These are phyloP conservation scores for Tetrahymena borealis DNA, from an alignment of 73 alveolate genomes.

Conservation along the genomic window DNA sequence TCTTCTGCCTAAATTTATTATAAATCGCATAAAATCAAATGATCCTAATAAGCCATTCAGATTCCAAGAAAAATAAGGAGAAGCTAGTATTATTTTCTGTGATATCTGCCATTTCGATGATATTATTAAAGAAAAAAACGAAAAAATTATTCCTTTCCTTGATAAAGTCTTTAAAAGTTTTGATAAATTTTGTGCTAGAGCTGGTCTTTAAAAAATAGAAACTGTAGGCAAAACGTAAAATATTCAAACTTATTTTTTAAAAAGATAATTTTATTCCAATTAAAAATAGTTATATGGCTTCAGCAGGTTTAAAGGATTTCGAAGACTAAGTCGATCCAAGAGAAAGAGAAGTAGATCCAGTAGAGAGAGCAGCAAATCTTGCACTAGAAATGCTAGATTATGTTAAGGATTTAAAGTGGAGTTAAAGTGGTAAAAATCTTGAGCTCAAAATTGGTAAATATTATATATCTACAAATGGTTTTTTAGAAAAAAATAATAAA, in stretches of 20 bases:
- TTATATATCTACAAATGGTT: not conserved
- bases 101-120: constrained; percentile 77
- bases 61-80: constrained; percentile 72
- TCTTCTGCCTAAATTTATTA: constrained; percentile 44
- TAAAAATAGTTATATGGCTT: constrained; percentile 44
- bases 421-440: constrained; percentile 7
- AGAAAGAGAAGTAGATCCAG: not conserved
- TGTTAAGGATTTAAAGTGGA: not conserved
- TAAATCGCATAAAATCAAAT: constrained; percentile 21
- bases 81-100: constrained; percentile 66
- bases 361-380: not conserved
- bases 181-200: constrained; percentile 59
- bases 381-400: not conserved
- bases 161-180: constrained; percentile 64
- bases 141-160: constrained; percentile 22
- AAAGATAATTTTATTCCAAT: not conserved
- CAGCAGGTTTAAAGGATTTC: constrained; percentile 41
- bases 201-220: constrained; percentile 58
- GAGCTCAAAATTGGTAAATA: not conserved
- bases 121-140: constrained; percentile 28
- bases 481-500: not conserved
- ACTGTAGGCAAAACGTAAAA: constrained; percentile 82
- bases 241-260: not conserved
- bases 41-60: constrained; percentile 44
- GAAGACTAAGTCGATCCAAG: not conserved